These are phyloP conservation scores for Pythium graminicola DNA, from an alignment of 352 stramenopile genomes.

Conservation along the genomic window DNA sequence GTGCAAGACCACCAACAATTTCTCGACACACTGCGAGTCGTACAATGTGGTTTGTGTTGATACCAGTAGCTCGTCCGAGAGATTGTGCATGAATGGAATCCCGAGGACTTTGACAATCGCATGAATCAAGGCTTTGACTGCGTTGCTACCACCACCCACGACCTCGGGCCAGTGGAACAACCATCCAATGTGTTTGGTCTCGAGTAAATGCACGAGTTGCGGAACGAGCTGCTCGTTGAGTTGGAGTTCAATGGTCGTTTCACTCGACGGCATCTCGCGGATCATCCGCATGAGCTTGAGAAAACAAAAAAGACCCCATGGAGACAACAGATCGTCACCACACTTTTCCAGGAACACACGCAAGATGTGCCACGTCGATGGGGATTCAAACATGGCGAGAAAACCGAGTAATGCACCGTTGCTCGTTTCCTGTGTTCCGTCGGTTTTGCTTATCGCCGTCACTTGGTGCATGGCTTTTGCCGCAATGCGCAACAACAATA, in stretches of 20 bases:
- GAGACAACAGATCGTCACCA: constrained; percentile 64
- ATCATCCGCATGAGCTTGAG: constrained; percentile 75
- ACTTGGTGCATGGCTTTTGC: constrained; percentile 39
- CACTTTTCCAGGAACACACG: constrained; percentile 14
- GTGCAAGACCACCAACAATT: constrained; percentile 53
- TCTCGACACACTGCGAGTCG: constrained; percentile 53
- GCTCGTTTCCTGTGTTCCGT: background rate
- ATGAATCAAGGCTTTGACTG: constrained; percentile 75
- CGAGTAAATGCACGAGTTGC: constrained; percentile 50
- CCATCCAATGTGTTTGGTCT: constrained; percentile 48
- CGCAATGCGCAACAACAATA: constrained; percentile 56
- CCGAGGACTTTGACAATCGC: constrained; percentile 81
- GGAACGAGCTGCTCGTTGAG: constrained; percentile 56
- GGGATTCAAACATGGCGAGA: constrained; percentile 40
- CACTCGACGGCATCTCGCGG: constrained; percentile 49
- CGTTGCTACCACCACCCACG: constrained; percentile 67
- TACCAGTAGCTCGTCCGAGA: constrained; percentile 59
- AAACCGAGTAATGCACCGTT: constrained; percentile 34
- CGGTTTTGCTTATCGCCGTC: background rate
- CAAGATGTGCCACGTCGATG: constrained; percentile 34
- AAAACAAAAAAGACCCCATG: constrained; percentile 79
- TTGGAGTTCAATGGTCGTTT: constrained; percentile 33
- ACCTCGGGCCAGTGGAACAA: constrained; percentile 74
- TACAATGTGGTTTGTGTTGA: constrained; percentile 70
- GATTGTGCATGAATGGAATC: constrained; percentile 65